Evolutionary conservation across 306 rosid species (phyloP), one percentile per base, ranked within the genome.

Genomic region (Acacia acuminata): DNA sequence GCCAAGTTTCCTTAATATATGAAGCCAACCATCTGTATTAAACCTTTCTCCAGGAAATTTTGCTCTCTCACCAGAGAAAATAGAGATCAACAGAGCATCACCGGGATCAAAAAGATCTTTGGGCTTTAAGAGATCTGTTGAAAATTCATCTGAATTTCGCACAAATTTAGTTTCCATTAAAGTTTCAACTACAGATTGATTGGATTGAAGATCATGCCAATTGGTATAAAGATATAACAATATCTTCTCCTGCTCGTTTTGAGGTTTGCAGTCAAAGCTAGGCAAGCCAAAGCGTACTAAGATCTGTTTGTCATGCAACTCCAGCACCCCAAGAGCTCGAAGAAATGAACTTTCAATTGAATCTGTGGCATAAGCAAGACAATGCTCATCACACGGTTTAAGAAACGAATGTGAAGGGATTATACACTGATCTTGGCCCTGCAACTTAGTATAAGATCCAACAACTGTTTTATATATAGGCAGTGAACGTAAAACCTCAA

Each of bases 11-110:
- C 99, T 93, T 83, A 95, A 85, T 82, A 95, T 95, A 34, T 70
- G 96, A 80, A 95, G 97, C 99, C 99, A 95, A 65, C 94, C 90
- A 85, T 90, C 93, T 61, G 96, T 83, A 70, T 82, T 80, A 85
- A 95, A 95, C 91, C 99, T 93, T 83, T 95, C 99, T 77, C 99
- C 98, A 11, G 99, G 99, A 88, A 95, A 95, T 71, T 82, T 95
- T 82, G 84, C 90, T 83, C 94, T 88, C 87, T 95, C 98, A 80
- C 92, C 94, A 86, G 91, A 90, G 96, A 95, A 95, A 77, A 95
- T 90, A 72, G 99, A 93, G 85, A 93, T 84, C 67, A 95, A 81
- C 70, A 95, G 76, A 79, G 96, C 93, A 90, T 95, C 99, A 85
- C 79, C 85, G 20, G 98, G 98, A 88, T 95, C 99, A 86, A 87